Evolutionary conservation across 2,329 filamentous ascomycete species (phyloP).

Genomic region (Macrophomina tecta): DNA sequence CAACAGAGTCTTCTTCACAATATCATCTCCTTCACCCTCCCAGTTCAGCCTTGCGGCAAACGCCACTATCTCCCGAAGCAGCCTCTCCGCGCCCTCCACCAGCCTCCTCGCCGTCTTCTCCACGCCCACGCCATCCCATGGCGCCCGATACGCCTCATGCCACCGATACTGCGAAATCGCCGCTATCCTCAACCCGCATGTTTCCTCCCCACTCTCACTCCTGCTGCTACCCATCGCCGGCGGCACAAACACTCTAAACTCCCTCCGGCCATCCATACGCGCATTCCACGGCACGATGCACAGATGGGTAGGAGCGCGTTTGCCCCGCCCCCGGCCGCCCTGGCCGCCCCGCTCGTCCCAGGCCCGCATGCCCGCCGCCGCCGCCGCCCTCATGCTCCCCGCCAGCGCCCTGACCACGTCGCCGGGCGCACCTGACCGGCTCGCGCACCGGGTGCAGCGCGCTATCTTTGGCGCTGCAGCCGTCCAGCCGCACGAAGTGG

Average conservation of each 20-base stretch:
- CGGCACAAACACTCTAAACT: slow-evolving; percentile 55
- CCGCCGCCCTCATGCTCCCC: slow-evolving; percentile 15
- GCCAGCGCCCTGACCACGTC: slow-evolving; percentile 19
- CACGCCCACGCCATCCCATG: background rate
- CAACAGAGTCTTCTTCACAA: slow-evolving; percentile 18
- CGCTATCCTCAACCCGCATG: background rate
- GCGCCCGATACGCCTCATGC: background rate
- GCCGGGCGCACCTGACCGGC: slow-evolving; percentile 41
- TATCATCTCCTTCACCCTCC: background rate
- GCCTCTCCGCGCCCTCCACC: background rate
- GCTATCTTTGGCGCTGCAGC: slow-evolving; percentile 54
- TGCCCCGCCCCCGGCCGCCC: slow-evolving; percentile 33
- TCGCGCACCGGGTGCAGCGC: slow-evolving; percentile 47
- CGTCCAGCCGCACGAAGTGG: slow-evolving; percentile 51
- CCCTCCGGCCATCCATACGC: slow-evolving; percentile 45
- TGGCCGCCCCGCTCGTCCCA: slow-evolving; percentile 30
- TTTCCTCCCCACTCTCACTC: background rate
- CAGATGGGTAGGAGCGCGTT: slow-evolving; percentile 32
- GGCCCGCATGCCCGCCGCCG: slow-evolving; percentile 21
- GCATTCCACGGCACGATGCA: slow-evolving; percentile 51
- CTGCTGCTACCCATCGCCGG: slow-evolving; percentile 34
- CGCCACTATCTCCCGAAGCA: background rate
- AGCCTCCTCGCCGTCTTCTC: background rate
- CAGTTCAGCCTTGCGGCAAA: background rate
- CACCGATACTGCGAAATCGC: background rate